Evolutionary conservation across 257 asterid species (phyloP), one percentile per base, ranked within the genome.

Genomic region (Haberlea rhodopensis): DNA sequence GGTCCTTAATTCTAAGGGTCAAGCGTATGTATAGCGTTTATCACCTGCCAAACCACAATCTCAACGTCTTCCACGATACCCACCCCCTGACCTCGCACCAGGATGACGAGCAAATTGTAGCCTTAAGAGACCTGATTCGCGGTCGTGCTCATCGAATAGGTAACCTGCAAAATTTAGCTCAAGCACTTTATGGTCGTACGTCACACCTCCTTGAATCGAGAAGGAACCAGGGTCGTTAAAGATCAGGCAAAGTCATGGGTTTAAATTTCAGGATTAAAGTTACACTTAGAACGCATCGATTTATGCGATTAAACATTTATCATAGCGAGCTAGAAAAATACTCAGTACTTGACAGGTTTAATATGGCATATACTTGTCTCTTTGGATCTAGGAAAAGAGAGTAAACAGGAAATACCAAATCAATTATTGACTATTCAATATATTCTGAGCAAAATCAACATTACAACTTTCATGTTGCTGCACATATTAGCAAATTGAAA

Each of bases 121-220:
- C 75, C 81, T 78, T 57, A 87, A 66, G 53, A 61, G 53, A 62
- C 71, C 77, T 0, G 91, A 78, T 45, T 82, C 85, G 3, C 78
- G 85, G 29, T 87, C 95, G 57, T 76, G 84, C 71, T 82, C 84
- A 11, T 87, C 91, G 25, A 87, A 77, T 54, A 62, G 72, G 68
- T 84, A 87, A 77, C 88, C 91, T 87, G 95, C 87, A 84, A 82
- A 73, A 82, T 79, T 73, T 62, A 82, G 76, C 83, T 84, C 28
- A 78, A 78, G 86, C 49, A 64, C 51, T 77, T 77, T 70, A 73
- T 61, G 55, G 68, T 52, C 8, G 60, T 16, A 54, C 40, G 70
- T 65, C 51, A 20, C 25, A 37, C 32, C 28, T 54, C 67, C 51
- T 56, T 20, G 25, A 37, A 60, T 22, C 31, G 7, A 21, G 1